Conservation (phyloP, 345 rosid species). For the Aegle marmelos region DNA sequence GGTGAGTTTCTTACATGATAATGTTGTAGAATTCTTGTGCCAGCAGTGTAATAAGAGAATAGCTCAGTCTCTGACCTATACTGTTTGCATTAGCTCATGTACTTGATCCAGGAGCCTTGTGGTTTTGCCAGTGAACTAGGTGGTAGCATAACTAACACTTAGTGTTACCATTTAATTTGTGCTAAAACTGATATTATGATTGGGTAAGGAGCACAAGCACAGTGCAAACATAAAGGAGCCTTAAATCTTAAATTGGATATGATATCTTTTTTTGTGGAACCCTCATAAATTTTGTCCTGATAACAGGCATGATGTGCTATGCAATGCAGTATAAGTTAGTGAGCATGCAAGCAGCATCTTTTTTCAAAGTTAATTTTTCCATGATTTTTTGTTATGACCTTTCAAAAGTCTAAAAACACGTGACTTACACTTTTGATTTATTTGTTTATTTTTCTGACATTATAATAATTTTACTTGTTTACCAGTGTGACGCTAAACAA, state of each 20-base stretch:
- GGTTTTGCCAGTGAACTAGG: conserved; percentile 1
- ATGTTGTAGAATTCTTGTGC: background rate
- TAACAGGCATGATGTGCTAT: background rate
- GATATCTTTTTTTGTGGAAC: background rate
- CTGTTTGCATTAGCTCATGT: conserved; percentile 8
- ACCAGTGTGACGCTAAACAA: conserved; percentile 84
- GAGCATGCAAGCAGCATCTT: background rate
- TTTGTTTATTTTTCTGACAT: conserved; percentile 4
- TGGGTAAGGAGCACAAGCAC: background rate
- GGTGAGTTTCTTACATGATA: conserved; percentile 37
- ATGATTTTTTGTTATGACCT: background rate
- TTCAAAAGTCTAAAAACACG: background rate
- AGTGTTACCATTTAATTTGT: background rate
- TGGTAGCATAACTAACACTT: background rate
- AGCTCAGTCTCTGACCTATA: background rate
- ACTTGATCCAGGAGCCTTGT: conserved; percentile 8
- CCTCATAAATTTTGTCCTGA: background rate
- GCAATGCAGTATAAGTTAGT: background rate
- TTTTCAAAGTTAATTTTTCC: background rate
- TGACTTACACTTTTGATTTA: background rate
- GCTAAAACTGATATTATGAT: background rate
- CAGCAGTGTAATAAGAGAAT: background rate
- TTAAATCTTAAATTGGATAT: background rate
- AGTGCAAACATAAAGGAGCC: background rate
- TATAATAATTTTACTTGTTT: conserved; percentile 16